A percentile compares a stretch with the other conserved stretches of the same genome.
Evolutionary conservation across 176 grass and related monocot species (phyloP).

Genomic region (Secale cereale): DNA sequence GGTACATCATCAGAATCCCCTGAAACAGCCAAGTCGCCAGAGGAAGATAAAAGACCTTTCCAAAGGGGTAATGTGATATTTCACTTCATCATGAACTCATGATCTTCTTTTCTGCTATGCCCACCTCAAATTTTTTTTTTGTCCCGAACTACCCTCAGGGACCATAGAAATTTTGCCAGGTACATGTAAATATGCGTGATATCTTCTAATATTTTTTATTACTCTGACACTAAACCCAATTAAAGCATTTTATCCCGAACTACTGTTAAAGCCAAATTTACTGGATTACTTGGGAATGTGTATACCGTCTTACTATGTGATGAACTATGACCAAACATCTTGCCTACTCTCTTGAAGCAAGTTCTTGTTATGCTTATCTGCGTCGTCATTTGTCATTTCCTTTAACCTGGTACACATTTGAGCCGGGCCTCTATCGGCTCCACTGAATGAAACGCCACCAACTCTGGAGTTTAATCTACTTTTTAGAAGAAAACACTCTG

Average conservation of each 20-base stretch:
- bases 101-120: not conserved
- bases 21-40: slow-evolving; percentile 41
- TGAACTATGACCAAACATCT: not conserved
- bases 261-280: not conserved
- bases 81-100: not conserved
- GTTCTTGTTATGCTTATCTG: not conserved
- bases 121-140: not conserved
- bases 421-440: not conserved
- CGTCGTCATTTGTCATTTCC: not conserved
- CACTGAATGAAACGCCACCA: not conserved
- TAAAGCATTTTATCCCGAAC: not conserved
- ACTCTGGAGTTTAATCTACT: not conserved
- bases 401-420: slow-evolving; percentile 2
- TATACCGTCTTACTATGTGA: not conserved
- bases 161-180: not conserved
- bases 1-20: slow-evolving; percentile 41
- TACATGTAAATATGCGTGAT: not conserved
- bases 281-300: not conserved
- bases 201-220: not conserved
- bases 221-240: not conserved
- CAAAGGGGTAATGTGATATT: slow-evolving; percentile 51
- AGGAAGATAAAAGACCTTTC: slow-evolving; percentile 69
- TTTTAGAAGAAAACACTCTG: not conserved
- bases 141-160: not conserved
- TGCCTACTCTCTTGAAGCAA: not conserved